Base-by-base conservation (phyloP, 75 land plant genomes). In the Adiantum capillusveneris region DNA sequence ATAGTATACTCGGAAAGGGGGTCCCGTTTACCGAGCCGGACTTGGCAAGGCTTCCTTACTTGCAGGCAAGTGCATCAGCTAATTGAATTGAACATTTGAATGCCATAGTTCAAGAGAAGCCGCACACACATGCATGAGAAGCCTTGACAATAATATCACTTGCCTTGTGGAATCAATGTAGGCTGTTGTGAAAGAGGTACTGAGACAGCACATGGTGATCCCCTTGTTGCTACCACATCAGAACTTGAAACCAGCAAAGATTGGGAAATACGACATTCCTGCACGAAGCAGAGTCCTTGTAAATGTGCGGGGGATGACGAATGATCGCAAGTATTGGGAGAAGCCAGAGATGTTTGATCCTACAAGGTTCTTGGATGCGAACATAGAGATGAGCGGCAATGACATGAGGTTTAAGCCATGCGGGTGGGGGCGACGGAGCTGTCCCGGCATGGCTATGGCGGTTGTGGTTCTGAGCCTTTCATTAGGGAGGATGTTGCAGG, bases 371-470 rank as follows among this genome's bases (percentile, higher is more conserved):
- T 29, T 88, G 65, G 83, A 84, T 26, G 46, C 37, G 16, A 64
- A 31, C n/a, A 72, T 73, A 20, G 79, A 84, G 11, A 84, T 85
- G 16, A 71, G 27, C 11, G 80, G 78, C 11, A 85, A 66, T 21
- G 70, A 34, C 37, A 34, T 34, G 37, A 3, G 37, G 37, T 34
- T 34, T 9, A 34, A 5, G 9, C 37, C 37, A 72, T 86, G 84
- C 49, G 90, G 90, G 6, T 89, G 72, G 1, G 98, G 98, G 1
- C 56, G 98, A 17, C 65, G 98, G 41, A 86, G 96, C 67, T 94
- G 96, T 80, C 98, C 98, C 6, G 96, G 98, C 11, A 86, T 86
- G 43, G 86, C 90, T 18, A 72, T 94, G 25, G 98, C 98, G 2
- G 43, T 94, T 67, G 87, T 96, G 0, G 77, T 94, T 24, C 67